Evolutionary conservation across 2,329 filamentous ascomycete genomes (phyloP), one percentile per base, ranked within the genome.

Genomic region (Paramyrothecium roridum): DNA sequence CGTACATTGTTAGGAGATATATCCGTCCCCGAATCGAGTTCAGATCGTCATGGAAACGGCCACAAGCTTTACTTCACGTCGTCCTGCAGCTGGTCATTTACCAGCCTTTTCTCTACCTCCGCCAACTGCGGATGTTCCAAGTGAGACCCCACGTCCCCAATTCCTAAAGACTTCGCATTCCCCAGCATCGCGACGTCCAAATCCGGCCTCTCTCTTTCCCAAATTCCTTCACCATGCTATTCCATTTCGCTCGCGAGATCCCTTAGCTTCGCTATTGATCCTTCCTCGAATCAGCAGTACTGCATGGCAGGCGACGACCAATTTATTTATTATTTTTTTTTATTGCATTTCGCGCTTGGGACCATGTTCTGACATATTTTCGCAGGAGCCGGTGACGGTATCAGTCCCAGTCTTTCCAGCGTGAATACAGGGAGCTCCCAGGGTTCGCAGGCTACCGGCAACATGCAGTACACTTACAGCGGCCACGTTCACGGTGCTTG

Each of bases 391-490:
- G 76, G 77, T 63, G 86, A 89, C 72, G 80, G 82, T 67, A 72
- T 89, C 65, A 85, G 79, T 73, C 86, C 79, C 58, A 80, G 78
- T 62, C 81, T 85, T 26, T 82, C 85, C 54, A 82, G 83, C 60
- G 77, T 86, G 53, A 83, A 86, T 61, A 85, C 79, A 59, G 79
- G 76, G 65, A 83, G 81, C 67, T 82, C 83, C 16, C 78, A 79
- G 55, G 77, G 80, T 61, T 82, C 84, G n/a, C 80, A 82, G 61
- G 77, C 79, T 52, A 76, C 82, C 60, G 74, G 78, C 56, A 66
- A 68, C 50, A 66, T 77, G 50, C 65, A 70, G 48, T 80, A 70
- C 45, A 66, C 83, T 45, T 89, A 86, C 65, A 70, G 74, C 48
- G 59, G 58, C 62, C 80, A 82, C 53, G 76, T 82, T 50, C 79